Evolutionary conservation across 495 filamentous ascomycete genomes (phyloP), one percentile per base, ranked within the genome.

Genomic region (Annulohypoxylon bovei): DNA sequence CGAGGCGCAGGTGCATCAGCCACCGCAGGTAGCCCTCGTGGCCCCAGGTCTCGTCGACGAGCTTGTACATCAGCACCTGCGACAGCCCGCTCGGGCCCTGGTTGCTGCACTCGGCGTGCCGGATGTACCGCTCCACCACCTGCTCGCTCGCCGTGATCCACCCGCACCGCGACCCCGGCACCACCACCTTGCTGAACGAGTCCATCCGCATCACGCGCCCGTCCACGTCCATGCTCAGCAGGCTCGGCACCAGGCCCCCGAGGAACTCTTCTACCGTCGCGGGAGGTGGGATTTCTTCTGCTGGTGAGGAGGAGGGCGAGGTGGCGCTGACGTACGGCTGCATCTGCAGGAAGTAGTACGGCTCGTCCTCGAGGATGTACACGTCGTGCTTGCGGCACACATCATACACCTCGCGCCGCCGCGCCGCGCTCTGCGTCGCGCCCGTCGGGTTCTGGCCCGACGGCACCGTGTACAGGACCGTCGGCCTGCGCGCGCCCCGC

Each of bases 291-390:
- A 53, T 12, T 5, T 14, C 33, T 1, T 56, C 30, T 3, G 14
- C 30, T 35, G 33, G 33, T 40, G 37, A n/a, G 37, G n/a, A 4
- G 5, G 39, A 5, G 46, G 68, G 56, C 55, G 84, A 87, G 12
- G 84, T 83, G n/a, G n/a, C n/a, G n/a, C n/a, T n/a, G n/a, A n/a
- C n/a, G 79, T 94, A 95, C 1, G 92, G 89, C 76, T 92, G 88
- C 93, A 99, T 97, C 81, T 99, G 95, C 54, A 99, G 84, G 83
- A 95, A 99, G 78, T 92, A 91, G 81, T 97, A 97, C n/a, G 95
- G 95, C 76, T 98, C 95, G 77, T 98, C 95, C 80, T 98, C 95
- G 67, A 98, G 74, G 77, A 98, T 94, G 78, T 87, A 90, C 47
- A 97, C 60, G 75, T 97, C 93, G 76, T 97, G 92, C 79, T 92